Percentiles rank a stretch among this genome's conserved stretches.
phyloP scores from a whole-genome alignment of 1,284 basidiomycete genomes.

The Rhodotorula glutinis region DNA sequence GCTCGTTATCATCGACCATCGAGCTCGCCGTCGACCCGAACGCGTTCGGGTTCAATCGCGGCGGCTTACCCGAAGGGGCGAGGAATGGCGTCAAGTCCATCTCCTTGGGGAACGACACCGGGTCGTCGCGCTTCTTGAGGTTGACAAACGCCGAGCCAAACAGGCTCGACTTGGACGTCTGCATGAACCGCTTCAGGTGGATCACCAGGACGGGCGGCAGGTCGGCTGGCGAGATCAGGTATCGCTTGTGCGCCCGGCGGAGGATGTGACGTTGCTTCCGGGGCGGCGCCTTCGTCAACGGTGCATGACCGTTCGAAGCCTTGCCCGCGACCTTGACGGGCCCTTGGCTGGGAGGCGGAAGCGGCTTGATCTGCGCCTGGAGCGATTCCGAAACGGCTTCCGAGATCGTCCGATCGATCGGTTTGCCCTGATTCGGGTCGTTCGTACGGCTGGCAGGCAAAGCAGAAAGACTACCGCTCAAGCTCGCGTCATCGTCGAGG shows the following conservation, averaged over 20 bases:
- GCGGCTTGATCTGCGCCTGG: conserved; percentile 2
- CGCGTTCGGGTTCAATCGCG: conserved; percentile 15
- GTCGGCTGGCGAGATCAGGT: conserved; percentile 72
- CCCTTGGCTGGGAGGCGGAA: neutral
- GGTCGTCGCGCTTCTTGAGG: conserved; percentile 84
- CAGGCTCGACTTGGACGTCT: conserved; percentile 56
- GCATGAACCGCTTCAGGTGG: conserved; percentile 91
- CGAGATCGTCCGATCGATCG: neutral
- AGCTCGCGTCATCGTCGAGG: conserved; percentile 14
- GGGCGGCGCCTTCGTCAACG: conserved; percentile 19
- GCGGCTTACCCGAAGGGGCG: conserved; percentile 56
- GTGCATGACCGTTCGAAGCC: conserved; percentile 2
- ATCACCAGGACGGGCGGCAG: conserved; percentile 80
- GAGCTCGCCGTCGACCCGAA: neutral
- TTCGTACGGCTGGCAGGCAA: neutral
- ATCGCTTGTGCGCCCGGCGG: conserved; percentile 85
- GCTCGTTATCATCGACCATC: conserved; percentile 35
- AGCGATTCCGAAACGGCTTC: conserved; percentile 1
- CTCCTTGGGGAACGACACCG: conserved; percentile 78
- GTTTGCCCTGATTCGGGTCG: neutral
- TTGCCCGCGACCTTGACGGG: neutral
- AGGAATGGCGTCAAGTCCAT: conserved; percentile 82
- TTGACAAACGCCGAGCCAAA: conserved; percentile 55
- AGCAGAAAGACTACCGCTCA: conserved; percentile 13
- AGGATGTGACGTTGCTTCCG: conserved; percentile 55